A percentile compares a stretch with the other conserved stretches of the same genome.
phyloP scores from a whole-genome alignment of 352 stramenopile genomes.

The Thalassiosira ordinaria region DNA sequence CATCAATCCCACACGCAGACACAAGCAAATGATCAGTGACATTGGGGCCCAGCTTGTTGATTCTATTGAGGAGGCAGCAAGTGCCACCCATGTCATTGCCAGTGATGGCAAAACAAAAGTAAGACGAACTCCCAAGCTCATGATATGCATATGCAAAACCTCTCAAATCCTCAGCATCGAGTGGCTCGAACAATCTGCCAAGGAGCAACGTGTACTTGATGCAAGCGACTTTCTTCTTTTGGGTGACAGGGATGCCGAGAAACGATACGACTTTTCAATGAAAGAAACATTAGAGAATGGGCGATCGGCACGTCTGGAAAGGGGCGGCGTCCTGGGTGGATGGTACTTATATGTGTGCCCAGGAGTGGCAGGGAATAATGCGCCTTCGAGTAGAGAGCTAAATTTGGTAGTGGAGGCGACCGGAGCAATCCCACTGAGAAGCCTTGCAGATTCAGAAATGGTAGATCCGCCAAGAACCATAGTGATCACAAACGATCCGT shows the following conservation, averaged over 20 bases:
- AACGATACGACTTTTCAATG: slow-evolving; percentile 68
- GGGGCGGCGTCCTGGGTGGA: slow-evolving; percentile 57
- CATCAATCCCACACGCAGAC: slow-evolving; percentile 28
- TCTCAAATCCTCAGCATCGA: slow-evolving; percentile 61
- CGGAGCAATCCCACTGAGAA: slow-evolving; percentile 45
- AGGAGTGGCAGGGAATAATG: slow-evolving; percentile 69
- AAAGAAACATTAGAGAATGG: slow-evolving; percentile 58
- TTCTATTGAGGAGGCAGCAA: slow-evolving; percentile 52
- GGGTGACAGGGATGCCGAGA: slow-evolving; percentile 60
- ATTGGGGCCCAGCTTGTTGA: slow-evolving; percentile 57
- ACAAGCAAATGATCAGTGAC: slow-evolving; percentile 55
- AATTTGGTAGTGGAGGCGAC: slow-evolving; percentile 63
- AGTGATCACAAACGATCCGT: slow-evolving; percentile 62
- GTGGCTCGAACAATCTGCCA: slow-evolving; percentile 61
- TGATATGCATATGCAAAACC: slow-evolving; percentile 66
- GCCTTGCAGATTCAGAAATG: slow-evolving; percentile 32
- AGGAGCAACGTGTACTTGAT: slow-evolving; percentile 32
- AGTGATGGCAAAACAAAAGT: slow-evolving; percentile 56
- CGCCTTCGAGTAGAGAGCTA: slow-evolving; percentile 59
- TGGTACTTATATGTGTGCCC: slow-evolving; percentile 61
- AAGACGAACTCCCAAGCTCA: slow-evolving; percentile 72
- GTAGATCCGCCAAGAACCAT: slow-evolving; percentile 44
- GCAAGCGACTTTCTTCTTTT: slow-evolving; percentile 48
- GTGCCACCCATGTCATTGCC: slow-evolving; percentile 69
- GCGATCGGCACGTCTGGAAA: slow-evolving; percentile 26